Evolutionary conservation across 2,329 filamentous ascomycete genomes (phyloP).

Genomic region (Dactylonectria macrodidyma): DNA sequence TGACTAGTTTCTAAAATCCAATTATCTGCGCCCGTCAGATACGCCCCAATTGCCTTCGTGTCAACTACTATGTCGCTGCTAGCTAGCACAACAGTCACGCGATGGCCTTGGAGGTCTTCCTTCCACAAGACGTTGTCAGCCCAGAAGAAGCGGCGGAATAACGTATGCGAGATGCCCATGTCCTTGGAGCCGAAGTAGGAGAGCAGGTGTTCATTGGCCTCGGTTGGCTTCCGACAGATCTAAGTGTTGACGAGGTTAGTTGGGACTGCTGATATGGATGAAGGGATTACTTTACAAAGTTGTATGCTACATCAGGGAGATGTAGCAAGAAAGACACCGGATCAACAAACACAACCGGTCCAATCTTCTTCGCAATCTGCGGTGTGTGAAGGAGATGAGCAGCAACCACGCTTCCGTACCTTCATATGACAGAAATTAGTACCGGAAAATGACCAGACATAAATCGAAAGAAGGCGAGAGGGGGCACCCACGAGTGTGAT

Average conservation of each 20-base stretch:
- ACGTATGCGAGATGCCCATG: slow-evolving; percentile 70
- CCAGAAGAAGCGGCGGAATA: slow-evolving; percentile 59
- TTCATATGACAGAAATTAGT: slow-evolving; percentile 29
- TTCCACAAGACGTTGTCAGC: too few species aligned
- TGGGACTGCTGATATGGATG: not conserved
- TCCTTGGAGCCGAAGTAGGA: slow-evolving; percentile 74
- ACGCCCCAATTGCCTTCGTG: slow-evolving; percentile 65
- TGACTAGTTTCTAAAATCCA: slow-evolving; percentile 33
- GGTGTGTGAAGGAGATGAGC: slow-evolving; percentile 67
- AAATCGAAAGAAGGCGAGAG: slow-evolving; percentile 7
- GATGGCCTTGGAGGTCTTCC: slow-evolving; percentile 57
- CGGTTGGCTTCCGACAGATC: slow-evolving; percentile 58
- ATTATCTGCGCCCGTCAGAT: slow-evolving; percentile 58
- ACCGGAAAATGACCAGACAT: slow-evolving; percentile 15
- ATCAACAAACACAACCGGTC: slow-evolving; percentile 67
- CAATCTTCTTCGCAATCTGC: slow-evolving; percentile 31
- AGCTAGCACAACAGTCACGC: slow-evolving; percentile 65
- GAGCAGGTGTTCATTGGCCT: slow-evolving; percentile 71
- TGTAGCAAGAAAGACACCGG: slow-evolving; percentile 73
- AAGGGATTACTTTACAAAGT: slow-evolving; percentile 59
- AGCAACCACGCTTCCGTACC: slow-evolving; percentile 69
- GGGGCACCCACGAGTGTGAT: slow-evolving; percentile 58
- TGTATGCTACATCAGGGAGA: slow-evolving; percentile 74
- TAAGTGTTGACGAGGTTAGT: slow-evolving; percentile 32
- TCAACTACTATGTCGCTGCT: slow-evolving; percentile 70